Conservation (phyloP, 768 basidiomycete genomes). For the Mycena rebaudengoi region DNA sequence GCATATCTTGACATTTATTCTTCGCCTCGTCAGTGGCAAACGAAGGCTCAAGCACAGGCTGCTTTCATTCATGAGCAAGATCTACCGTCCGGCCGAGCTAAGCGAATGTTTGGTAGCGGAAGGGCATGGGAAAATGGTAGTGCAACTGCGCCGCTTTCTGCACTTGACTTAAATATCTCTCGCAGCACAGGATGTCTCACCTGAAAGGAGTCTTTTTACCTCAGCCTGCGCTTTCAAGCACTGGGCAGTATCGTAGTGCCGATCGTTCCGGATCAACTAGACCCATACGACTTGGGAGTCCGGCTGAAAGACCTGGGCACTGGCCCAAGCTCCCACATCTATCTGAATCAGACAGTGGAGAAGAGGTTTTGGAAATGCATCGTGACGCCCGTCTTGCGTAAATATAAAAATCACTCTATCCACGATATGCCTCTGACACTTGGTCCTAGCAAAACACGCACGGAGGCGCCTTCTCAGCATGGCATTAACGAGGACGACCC, state of each 20-base stretch:
- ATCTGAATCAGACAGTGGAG: slow-evolving; percentile 76
- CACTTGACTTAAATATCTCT: too few relatives aligned
- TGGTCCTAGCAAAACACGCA: slow-evolving; percentile 58
- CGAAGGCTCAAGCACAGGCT: slow-evolving; percentile 60
- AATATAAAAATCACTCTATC: slow-evolving; percentile 31
- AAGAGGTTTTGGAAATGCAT: slow-evolving; percentile 68
- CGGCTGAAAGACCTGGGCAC: slow-evolving; percentile 5
- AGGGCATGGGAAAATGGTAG: too few relatives aligned
- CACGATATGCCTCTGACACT: neutral
- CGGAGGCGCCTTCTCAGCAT: slow-evolving; percentile 50
- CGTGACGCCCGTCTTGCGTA: slow-evolving; percentile 80
- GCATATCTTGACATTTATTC: slow-evolving; percentile 74
- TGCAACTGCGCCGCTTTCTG: too few relatives aligned
- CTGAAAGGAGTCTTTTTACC: slow-evolving; percentile 62
- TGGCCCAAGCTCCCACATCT: slow-evolving; percentile 36
- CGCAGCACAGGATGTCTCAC: slow-evolving; percentile 41
- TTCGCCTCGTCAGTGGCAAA: slow-evolving; percentile 64
- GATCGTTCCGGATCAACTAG: slow-evolving; percentile 33
- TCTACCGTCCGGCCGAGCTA: slow-evolving; percentile 66
- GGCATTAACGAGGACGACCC: slow-evolving; percentile 60
- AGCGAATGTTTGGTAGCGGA: slow-evolving; percentile 61
- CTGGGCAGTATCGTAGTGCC: slow-evolving; percentile 16
- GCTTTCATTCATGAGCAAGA: slow-evolving; percentile 80
- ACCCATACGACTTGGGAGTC: neutral
- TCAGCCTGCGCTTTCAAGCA: slow-evolving; percentile 40